These are phyloP conservation scores for Bauhinia variegata DNA, from an alignment of 306 rosid species.

Conservation along the genomic window DNA sequence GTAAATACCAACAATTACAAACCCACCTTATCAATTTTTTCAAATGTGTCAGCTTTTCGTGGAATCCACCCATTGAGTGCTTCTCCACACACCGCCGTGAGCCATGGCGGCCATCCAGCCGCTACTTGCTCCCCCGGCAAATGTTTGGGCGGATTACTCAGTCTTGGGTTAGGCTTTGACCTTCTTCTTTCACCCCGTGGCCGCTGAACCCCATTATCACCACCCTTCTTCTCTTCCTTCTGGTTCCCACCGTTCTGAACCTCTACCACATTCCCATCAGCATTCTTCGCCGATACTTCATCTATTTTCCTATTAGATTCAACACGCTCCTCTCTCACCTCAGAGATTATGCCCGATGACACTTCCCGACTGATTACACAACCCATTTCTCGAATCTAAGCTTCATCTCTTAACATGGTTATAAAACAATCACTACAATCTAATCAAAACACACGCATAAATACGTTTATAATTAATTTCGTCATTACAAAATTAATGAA, in stretches of 20 bases:
- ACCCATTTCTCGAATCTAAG: slow-evolving; percentile 76
- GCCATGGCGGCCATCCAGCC: slow-evolving; percentile 96
- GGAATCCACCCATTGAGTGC: slow-evolving; percentile 91
- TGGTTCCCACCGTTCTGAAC: slow-evolving; percentile 53
- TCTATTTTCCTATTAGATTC: slow-evolving; percentile 61
- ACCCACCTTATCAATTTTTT: slow-evolving; percentile 96
- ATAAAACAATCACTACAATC: slow-evolving; percentile 42
- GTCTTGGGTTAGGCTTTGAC: slow-evolving; percentile 78
- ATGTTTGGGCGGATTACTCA: slow-evolving; percentile 68
- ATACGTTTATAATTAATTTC: slow-evolving; percentile 19
- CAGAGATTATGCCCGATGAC: slow-evolving; percentile 59
- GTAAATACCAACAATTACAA: slow-evolving; percentile 22
- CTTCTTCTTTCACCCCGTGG: slow-evolving; percentile 70
- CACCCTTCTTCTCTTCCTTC: slow-evolving; percentile 58
- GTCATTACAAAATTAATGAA: slow-evolving; percentile 20
- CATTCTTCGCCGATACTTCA: slow-evolving; percentile 53
- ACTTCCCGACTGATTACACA: slow-evolving; percentile 80
- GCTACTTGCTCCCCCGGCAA: slow-evolving; percentile 75
- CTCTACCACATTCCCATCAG: slow-evolving; percentile 48
- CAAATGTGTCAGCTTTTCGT: slow-evolving; percentile 86
- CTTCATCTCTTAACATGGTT: slow-evolving; percentile 64
- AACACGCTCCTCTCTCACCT: slow-evolving; percentile 60
- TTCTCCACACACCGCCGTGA: slow-evolving; percentile 86
- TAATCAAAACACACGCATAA: slow-evolving; percentile 19
- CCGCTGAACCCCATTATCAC: slow-evolving; percentile 43